Base-by-base conservation (phyloP, 1,284 basidiomycete species). In the Ceratobasidium sp. region DNA sequence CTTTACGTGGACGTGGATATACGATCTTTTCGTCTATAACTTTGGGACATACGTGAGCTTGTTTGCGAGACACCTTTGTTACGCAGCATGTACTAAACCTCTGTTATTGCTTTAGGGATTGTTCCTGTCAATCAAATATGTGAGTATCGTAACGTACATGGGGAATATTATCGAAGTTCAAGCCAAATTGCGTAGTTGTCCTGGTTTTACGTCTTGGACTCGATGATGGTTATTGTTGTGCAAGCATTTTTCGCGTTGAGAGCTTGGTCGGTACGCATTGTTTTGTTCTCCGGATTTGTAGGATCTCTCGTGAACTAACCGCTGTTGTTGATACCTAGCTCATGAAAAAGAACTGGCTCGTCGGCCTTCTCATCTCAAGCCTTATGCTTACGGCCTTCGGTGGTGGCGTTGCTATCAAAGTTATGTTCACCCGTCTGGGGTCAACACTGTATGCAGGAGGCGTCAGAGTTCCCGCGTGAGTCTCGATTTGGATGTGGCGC, bases 1-100 rank as follows among this genome's bases (percentile, higher is more conserved):
- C n/a, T 63, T 62, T 54, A 73, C 69, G 11, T 73, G 69, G 69
- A 48, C 69, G 45, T 73, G 69, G 69, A 73, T 73, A 27, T 73
- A 73, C 27, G 69, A 73, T 54, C 50, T 73, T 17, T 73, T 73
- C 24, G 69, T 73, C 4, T 62, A 73, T 33, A 73, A 73, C 24
- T 73, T 73, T 62, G 69, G 69, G 2, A 53, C 69, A 36, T 73
- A 73, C 22, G 69, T 73, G 50, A 36, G 69, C 44, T 22, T 17
- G n/a, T 44, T 69, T 29, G 19, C 33, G n/a, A 50, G 41, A 54
- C 56, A 44, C 54, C 36, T 41, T 41, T 41, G 36, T 41, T 11
- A 41, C 45, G 11, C 36, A 31, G 44, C 41, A 11, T 31, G 29
- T 36, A 63, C 41, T 72, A 17, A 47, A 17, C 47, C n/a, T n/a